Base-by-base conservation (phyloP, 306 rosid genomes). In the Parietaria judaica region DNA sequence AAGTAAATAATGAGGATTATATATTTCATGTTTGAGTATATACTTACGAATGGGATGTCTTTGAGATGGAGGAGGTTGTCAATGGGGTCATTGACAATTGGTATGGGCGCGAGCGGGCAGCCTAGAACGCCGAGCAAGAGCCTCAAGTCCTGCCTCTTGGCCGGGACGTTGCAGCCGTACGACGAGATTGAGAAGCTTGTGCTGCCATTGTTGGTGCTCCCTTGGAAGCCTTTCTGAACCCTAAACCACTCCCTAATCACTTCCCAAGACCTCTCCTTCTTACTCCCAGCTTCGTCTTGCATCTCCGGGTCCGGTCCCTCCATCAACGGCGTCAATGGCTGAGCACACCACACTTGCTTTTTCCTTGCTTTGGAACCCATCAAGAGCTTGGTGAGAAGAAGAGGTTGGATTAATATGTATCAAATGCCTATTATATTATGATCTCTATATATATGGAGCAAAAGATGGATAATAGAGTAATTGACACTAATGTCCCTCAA, bases 31-130 rank as follows among this genome's bases (percentile, higher is more conserved):
- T 23, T 0, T 23, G 31, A 23, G 31, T 23, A 23, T 23, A 55
- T 56, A 52, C 84, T 73, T 83, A 92, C 98, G 64, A 88, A 78
- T 50, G 99, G 94, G 36, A 76, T 84, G 57, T 76, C 88, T 73
- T 80, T 89, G 61, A 81, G 76, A 70, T 68, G 90, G 46, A 80
- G 81, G 56, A 46, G 49, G 36, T 39, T 66, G 13, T 62, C 68
- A 17, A 71, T 64, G 3, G 83, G 78, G 51, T 82, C 77, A 57
- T 66, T 72, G 11, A 64, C 74, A 4, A 78, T 78, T 4, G 96
- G 96, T 64, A 92, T 83, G 50, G 96, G 98, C n/a, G 98, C 98
- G 31, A 92, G 78, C 3, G 98, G 98, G 56, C 98, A 88, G 0
- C 88, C 98, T 51, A 92, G 66, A 45, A 92, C 98, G 51, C 96